Conservation (phyloP, 2,329 filamentous ascomycete species). For the Cyphellophora europaea region DNA sequence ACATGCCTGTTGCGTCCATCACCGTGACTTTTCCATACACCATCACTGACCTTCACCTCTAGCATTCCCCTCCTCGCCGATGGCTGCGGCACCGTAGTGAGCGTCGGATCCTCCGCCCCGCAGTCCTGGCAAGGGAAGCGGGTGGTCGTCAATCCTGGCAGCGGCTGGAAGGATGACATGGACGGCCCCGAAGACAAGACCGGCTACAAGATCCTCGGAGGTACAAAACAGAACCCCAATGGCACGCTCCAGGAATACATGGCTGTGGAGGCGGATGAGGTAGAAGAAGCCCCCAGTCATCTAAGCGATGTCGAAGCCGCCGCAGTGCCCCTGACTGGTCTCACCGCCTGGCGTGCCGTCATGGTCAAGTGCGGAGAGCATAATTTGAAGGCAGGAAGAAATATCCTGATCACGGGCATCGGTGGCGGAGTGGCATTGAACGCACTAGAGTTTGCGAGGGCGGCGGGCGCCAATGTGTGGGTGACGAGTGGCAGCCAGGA, state of each 20-base stretch:
- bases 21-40: no score
- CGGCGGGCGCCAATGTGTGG: conserved; percentile 65
- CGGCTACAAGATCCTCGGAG: conserved; percentile 59
- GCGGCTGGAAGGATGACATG: conserved; percentile 64
- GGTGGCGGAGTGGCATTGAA: conserved; percentile 85
- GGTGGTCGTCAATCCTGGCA: conserved; percentile 69
- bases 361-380: conserved; percentile 56
- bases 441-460: conserved; percentile 69
- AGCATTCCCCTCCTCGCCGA: conserved; percentile 72
- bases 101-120: conserved; percentile 49
- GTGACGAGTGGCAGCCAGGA: conserved; percentile 66
- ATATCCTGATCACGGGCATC: conserved; percentile 82
- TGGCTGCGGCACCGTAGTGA: conserved; percentile 65
- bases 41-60: no score
- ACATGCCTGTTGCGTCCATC: no score
- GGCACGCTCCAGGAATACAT: conserved; percentile 71
- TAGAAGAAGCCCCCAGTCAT: conserved; percentile 68
- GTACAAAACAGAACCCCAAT: conserved; percentile 51
- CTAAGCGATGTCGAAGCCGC: conserved; percentile 66
- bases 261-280: conserved; percentile 58
- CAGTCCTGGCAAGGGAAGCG: conserved; percentile 51
- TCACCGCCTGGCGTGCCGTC: conserved; percentile 82
- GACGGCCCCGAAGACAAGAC: conserved; percentile 60
- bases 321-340: conserved; percentile 71
- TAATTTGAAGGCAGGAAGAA: conserved; percentile 48